Evolutionary conservation across 495 filamentous ascomycete species (phyloP).

Genomic region (Podospora sp.): DNA sequence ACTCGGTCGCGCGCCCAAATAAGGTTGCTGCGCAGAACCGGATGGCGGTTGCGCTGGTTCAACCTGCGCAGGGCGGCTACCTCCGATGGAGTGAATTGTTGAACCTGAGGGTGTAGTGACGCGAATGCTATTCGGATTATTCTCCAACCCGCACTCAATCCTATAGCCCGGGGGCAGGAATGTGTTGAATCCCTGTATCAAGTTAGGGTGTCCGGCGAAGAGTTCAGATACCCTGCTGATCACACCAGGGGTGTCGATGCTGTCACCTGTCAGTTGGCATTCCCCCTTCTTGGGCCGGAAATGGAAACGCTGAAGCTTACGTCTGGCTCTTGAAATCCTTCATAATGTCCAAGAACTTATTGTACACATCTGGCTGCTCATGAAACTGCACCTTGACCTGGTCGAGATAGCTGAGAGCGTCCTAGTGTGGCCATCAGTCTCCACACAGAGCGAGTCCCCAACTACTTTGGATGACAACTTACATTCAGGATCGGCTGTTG

Average conservation of each 20-base stretch:
- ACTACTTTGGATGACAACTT: slow-evolving; percentile 38
- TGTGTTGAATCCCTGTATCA: slow-evolving; percentile 99
- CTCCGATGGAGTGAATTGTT: slow-evolving; percentile 59
- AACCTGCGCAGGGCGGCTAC: slow-evolving; percentile 43
- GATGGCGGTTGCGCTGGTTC: slow-evolving; percentile 42
- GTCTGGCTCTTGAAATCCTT: slow-evolving; percentile 99
- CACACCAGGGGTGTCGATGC: slow-evolving; percentile 96
- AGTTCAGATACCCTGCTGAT: slow-evolving; percentile 96
- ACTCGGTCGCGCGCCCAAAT: slow-evolving; percentile 40
- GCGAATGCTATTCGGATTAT: slow-evolving; percentile 91
- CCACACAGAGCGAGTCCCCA: neutral
- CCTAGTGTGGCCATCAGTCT: slow-evolving; percentile 53
- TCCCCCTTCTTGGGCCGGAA: neutral
- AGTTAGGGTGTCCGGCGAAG: slow-evolving; percentile 92
- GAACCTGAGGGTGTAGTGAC: slow-evolving; percentile 94
- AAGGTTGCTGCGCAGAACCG: slow-evolving; percentile 38
- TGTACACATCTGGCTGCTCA: slow-evolving; percentile 97
- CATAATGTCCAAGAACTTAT: slow-evolving; percentile 98
- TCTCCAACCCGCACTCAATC: slow-evolving; percentile 91
- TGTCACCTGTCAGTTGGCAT: slow-evolving; percentile 38
- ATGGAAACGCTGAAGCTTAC: slow-evolving; percentile 59
- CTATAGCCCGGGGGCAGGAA: slow-evolving; percentile 96
- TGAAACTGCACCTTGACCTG: slow-evolving; percentile 98
- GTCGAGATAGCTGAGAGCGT: slow-evolving; percentile 95
- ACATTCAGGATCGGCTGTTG: slow-evolving; percentile 95